Evolutionary conservation across 257 asterid species (phyloP).

Genomic region (Primulina eburnea): DNA sequence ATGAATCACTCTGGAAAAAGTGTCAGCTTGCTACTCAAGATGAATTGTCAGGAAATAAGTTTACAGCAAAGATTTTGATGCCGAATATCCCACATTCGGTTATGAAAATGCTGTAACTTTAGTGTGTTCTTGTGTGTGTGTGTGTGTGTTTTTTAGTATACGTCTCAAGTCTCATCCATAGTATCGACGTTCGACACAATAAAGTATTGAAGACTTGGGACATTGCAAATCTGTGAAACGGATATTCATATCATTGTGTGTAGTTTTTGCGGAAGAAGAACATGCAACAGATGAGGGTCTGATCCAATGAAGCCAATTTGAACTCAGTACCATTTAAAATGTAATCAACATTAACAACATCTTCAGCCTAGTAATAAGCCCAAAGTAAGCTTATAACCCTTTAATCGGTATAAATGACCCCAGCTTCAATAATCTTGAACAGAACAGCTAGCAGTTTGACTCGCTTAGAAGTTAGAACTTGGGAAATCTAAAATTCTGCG

Average conservation of each 20-base stretch:
- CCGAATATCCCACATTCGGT: slow-evolving; percentile 6
- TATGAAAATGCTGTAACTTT: not conserved
- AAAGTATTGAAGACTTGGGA: not conserved
- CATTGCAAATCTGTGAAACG: not conserved
- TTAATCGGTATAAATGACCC: not conserved
- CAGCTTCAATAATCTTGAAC: not conserved
- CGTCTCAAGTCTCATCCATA: not conserved
- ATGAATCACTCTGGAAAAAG: not conserved
- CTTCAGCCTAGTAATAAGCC: not conserved
- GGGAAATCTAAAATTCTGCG: not conserved
- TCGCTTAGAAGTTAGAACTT: not conserved
- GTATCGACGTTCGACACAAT: not conserved
- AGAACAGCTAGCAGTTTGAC: not conserved
- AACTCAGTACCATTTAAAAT: not conserved
- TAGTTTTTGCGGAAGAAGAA: not conserved
- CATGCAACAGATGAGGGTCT: not conserved
- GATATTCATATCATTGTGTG: not conserved
- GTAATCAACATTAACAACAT: not conserved
- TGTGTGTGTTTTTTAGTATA: not conserved
- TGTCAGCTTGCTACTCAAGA: not conserved
- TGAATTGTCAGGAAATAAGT: not conserved
- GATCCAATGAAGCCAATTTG: not conserved
- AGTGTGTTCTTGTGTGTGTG: not conserved
- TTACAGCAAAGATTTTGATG: slow-evolving; percentile 9
- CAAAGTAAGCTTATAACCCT: not conserved